Conservation (phyloP, 1,284 basidiomycete genomes). For the Boletus smithii region DNA sequence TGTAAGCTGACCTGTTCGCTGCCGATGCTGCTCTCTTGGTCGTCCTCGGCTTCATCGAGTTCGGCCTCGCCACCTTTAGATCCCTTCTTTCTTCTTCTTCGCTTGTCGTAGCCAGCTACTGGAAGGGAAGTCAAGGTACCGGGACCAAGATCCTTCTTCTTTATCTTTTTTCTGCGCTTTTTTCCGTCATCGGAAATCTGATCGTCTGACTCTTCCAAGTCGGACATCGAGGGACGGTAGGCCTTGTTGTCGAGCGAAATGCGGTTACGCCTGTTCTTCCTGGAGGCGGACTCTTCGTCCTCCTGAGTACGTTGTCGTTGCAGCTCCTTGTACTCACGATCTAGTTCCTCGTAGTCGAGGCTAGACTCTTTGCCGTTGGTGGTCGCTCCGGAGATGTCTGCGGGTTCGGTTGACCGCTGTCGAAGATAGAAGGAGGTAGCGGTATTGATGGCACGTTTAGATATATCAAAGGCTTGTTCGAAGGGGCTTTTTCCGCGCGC, state of each 20-base stretch:
- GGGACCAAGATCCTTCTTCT: conserved; percentile 51
- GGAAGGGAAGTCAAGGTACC: conserved; percentile 64
- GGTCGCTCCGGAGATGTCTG: conserved; percentile 30
- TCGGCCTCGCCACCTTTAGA: conserved; percentile 33
- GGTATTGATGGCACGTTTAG: conserved; percentile 47
- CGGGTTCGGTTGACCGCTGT: conserved; percentile 54
- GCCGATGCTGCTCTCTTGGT: conserved; percentile 35
- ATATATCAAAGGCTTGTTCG: conserved; percentile 51
- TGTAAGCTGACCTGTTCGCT: conserved; percentile 32
- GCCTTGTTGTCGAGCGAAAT: conserved; percentile 77
- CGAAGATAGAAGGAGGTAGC: conserved; percentile 57
- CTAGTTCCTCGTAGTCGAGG: conserved; percentile 76
- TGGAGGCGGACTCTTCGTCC: conserved; percentile 35
- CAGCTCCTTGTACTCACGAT: conserved; percentile 48
- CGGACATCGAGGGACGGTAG: conserved; percentile 63
- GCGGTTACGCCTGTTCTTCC: conserved; percentile 47
- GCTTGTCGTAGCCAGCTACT: conserved; percentile 56
- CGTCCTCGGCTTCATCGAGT: conserved; percentile 28
- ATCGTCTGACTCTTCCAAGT: conserved; percentile 59
- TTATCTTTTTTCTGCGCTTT: conserved; percentile 52
- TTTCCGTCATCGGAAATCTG: conserved; percentile 54
- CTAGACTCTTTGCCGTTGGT: conserved; percentile 52
- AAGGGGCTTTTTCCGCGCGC: conserved; percentile 62
- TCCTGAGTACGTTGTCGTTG: conserved; percentile 35
- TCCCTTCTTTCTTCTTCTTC: conserved; percentile 44